These are phyloP conservation scores for Pseudofabraea citricarpa DNA, from an alignment of 2,329 filamentous ascomycete genomes.

Conservation along the genomic window DNA sequence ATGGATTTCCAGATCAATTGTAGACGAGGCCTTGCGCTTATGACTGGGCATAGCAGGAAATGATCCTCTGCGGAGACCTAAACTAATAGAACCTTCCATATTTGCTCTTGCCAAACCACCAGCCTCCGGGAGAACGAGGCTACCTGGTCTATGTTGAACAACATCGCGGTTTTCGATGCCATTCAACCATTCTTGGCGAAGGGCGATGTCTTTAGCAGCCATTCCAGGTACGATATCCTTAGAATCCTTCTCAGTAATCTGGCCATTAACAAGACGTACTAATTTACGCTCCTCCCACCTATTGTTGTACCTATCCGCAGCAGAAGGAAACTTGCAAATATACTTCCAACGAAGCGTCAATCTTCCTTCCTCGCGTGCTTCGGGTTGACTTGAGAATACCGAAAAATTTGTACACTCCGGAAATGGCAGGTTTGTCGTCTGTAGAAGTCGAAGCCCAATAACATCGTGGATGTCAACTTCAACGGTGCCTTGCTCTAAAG, in stretches of 20 bases:
- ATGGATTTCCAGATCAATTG: background rate
- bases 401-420: constrained; percentile 30
- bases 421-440: constrained; percentile 51
- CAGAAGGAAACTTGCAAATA: constrained; percentile 18
- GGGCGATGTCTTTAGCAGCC: background rate
- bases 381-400: constrained; percentile 16
- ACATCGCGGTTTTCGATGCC: background rate
- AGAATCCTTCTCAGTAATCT: constrained; percentile 9
- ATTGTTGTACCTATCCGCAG: constrained; percentile 18
- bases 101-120: background rate
- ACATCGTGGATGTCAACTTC: constrained; percentile 38
- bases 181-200: background rate
- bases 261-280: constrained; percentile 12
- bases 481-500: constrained; percentile 32
- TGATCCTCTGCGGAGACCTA: background rate
- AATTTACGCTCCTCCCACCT: constrained; percentile 14
- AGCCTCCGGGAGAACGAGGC: background rate
- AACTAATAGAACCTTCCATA: background rate
- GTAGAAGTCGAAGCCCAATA: constrained; percentile 35
- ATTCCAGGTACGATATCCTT: constrained; percentile 2
- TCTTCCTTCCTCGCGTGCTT: constrained; percentile 26
- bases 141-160: background rate
- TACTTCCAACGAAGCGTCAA: constrained; percentile 51
- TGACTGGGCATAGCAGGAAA: too few species aligned
- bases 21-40: too few species aligned